Evolutionary conservation across 2,329 filamentous ascomycete species (phyloP).

Genomic region (Aspergillus alliaceus): DNA sequence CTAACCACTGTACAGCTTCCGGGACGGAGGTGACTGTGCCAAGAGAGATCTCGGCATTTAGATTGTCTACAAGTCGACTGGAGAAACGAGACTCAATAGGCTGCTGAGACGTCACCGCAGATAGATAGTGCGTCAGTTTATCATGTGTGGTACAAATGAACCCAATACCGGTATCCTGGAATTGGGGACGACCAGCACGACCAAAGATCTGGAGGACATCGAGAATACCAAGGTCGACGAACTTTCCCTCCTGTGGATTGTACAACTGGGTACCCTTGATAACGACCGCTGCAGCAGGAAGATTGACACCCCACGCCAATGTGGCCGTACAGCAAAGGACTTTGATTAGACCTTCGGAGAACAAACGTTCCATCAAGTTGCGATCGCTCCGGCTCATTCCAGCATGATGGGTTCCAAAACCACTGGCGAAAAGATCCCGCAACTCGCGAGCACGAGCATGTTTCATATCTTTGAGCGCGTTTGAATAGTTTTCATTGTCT

Average conservation of each 20-base stretch:
- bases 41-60: slow-evolving; percentile 91
- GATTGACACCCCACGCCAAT: slow-evolving; percentile 96
- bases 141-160: slow-evolving; percentile 98
- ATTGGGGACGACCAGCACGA: slow-evolving; percentile 95
- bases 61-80: slow-evolving; percentile 87
- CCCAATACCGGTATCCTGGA: slow-evolving; percentile 94
- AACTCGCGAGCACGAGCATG: slow-evolving; percentile 82
- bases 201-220: slow-evolving; percentile 98
- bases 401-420: slow-evolving; percentile 92
- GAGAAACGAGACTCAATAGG: slow-evolving; percentile 98
- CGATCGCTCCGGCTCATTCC: slow-evolving; percentile 93
- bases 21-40: slow-evolving; percentile 93
- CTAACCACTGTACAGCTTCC: slow-evolving; percentile 95
- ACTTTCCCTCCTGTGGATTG: slow-evolving; percentile 93
- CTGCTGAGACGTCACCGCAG: slow-evolving; percentile 90
- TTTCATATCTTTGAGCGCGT: slow-evolving; percentile 80
- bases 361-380: slow-evolving; percentile 92
- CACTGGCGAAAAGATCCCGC: slow-evolving; percentile 83
- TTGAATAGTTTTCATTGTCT: slow-evolving; percentile 74
- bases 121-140: slow-evolving; percentile 85
- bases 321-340: slow-evolving; percentile 98
- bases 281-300: slow-evolving; percentile 92
- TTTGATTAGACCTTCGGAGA: slow-evolving; percentile 87
- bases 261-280: slow-evolving; percentile 99
- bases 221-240: slow-evolving; percentile 91